Evolutionary conservation across 805 yeast species (phyloP).

Genomic region (Candida piceae): DNA sequence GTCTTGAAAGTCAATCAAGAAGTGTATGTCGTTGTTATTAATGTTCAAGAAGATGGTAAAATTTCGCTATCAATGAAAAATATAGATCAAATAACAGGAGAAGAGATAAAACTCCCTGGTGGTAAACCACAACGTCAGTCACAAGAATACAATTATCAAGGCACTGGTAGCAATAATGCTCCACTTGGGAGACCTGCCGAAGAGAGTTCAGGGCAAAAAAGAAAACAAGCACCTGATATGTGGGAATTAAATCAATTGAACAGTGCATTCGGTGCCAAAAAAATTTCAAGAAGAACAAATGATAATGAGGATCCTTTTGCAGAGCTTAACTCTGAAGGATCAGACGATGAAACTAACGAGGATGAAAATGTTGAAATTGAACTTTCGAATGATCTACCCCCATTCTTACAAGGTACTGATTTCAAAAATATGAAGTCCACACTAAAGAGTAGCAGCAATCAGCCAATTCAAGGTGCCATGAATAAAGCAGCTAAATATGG

Average conservation of each 20-base stretch:
- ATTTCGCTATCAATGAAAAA: constrained; percentile 65
- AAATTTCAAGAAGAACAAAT: constrained; percentile 4
- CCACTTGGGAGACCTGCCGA: constrained; percentile 1
- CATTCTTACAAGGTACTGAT: constrained; percentile 59
- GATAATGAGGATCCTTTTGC: constrained; percentile 30
- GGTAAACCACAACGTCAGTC: background rate
- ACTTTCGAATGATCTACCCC: constrained; percentile 62
- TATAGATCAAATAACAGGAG: constrained; percentile 68
- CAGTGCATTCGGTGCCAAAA: constrained; percentile 29
- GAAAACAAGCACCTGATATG: constrained; percentile 78
- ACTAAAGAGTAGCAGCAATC: background rate
- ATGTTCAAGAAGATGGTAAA: constrained; percentile 36
- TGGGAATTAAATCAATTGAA: constrained; percentile 85
- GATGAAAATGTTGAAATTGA: constrained; percentile 67
- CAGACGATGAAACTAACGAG: constrained; percentile 22
- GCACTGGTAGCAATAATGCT: background rate
- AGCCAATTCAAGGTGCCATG: constrained; percentile 75
- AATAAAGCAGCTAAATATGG: constrained; percentile 73
- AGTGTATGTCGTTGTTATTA: constrained; percentile 59
- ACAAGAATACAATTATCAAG: background rate
- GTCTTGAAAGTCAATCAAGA: constrained; percentile 50
- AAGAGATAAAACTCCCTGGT: background rate
- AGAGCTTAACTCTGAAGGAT: constrained; percentile 20
- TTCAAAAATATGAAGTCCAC: constrained; percentile 5
- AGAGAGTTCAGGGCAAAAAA: constrained; percentile 26